phyloP scores from a whole-genome alignment of 768 basidiomycete species.

The Paxillus involutus region DNA sequence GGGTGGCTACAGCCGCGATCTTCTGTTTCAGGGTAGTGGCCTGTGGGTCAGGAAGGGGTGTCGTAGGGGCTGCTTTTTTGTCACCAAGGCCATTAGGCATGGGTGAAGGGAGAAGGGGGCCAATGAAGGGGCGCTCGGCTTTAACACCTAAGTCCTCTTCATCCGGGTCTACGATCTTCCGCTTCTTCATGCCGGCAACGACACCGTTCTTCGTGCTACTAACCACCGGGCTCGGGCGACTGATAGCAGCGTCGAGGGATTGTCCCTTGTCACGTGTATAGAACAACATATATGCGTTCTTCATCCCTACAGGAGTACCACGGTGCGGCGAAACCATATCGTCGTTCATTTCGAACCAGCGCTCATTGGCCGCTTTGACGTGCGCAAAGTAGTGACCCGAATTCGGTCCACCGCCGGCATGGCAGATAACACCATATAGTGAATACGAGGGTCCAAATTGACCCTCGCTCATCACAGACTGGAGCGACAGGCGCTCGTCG shows the following conservation, averaged over 20 bases:
- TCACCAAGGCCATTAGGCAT: constrained; percentile 20
- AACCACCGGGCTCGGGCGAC: constrained; percentile 17
- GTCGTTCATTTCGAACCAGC: constrained; percentile 96
- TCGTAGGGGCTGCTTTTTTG: constrained; percentile 15
- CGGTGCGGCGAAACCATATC: constrained; percentile 56
- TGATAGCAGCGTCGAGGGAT: constrained; percentile 61
- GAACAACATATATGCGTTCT: constrained; percentile 91
- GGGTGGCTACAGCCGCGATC: constrained; percentile 41
- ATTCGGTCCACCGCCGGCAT: constrained; percentile 90
- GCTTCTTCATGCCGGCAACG: constrained; percentile 48
- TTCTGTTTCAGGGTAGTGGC: constrained; percentile 52
- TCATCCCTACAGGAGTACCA: constrained; percentile 55
- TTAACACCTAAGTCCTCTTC: constrained; percentile 51
- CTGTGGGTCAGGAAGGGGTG: constrained; percentile 45
- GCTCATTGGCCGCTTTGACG: constrained; percentile 65
- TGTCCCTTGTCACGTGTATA: constrained; percentile 85
- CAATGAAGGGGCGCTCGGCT: constrained; percentile 56
- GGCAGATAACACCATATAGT: constrained; percentile 89
- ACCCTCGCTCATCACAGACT: constrained; percentile 81
- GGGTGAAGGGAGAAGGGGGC: constrained; percentile 60
- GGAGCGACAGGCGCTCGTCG: constrained; percentile 68
- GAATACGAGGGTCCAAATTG: constrained; percentile 78
- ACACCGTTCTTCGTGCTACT: constrained; percentile 36
- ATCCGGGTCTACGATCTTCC: constrained; percentile 45
- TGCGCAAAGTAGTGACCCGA: constrained; percentile 95